Evolutionary conservation across 2,329 filamentous ascomycete species (phyloP), one percentile per base, ranked within the genome.

Genomic region (Calonectria crousiana): DNA sequence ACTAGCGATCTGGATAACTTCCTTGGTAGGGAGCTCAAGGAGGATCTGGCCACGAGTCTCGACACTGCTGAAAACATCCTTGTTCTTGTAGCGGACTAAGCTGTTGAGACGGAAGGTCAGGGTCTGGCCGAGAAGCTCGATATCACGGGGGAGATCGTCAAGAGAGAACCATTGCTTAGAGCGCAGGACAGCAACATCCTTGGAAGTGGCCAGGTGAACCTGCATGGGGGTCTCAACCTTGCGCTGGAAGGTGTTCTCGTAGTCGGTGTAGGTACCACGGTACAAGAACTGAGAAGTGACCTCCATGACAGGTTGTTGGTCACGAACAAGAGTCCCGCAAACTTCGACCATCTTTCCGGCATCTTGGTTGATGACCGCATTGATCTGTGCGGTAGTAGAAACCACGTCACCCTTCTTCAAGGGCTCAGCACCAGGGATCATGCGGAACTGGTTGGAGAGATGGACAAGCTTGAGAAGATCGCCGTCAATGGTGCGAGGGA

Each of bases 341-440:
- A 99, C 96, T 86, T 99, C 97, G 23, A 99, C 97, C 96, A 99
- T 98, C 90, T 99, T 99, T 62, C 97, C 97, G 74, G 97, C 95
- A 18, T 98, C 95, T 85, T 99, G 96, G 88, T 98, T 99, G 88
- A 99, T 94, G 81, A 99, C 95, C 20, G 97, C 95, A 81, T 99
- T 98, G 87, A 99, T 95, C 84, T 97, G 95, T 53, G 97, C 97
- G 70, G 95, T 98, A 4, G 97, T 98, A 76, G 95, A 93, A 26
- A 99, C 91, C 76, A 96, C 92, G 83, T 99, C 97, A 36, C 95
- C 97, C 88, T 98, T 98, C 90, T 98, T 97, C 75, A 99, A 88
- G 20, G 97, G 96, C 83, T 98, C 93, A 1, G 96, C 97, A 71
- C 97, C 97, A 36, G 97, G 96, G 78, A 98, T 91, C 97, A 99